Conservation (phyloP, 1,284 basidiomycete genomes). For the Filobasidium uniguttulatum region DNA sequence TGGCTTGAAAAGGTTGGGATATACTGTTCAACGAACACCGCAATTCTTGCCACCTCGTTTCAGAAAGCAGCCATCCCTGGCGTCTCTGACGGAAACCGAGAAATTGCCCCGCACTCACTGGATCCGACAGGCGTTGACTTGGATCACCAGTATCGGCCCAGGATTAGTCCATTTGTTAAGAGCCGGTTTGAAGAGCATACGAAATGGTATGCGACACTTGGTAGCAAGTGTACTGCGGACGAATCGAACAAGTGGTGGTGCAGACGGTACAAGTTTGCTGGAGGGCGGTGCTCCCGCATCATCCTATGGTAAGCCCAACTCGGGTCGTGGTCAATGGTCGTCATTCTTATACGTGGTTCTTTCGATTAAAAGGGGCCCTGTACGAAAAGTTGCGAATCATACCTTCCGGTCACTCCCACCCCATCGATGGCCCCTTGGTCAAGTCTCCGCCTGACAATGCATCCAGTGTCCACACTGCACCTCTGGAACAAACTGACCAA, state of each 20-base stretch:
- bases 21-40: constrained; percentile 56
- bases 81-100: too few species aligned
- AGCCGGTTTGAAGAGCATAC: too few species aligned
- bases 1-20: constrained; percentile 81
- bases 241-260: not conserved
- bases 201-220: too few species aligned
- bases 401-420: constrained; percentile 46
- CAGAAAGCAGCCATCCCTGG: constrained; percentile 2
- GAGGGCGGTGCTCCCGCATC: constrained; percentile 15
- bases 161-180: too few species aligned
- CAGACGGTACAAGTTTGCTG: constrained; percentile 12
- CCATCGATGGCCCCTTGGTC: constrained; percentile 33
- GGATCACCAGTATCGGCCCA: too few species aligned
- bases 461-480: constrained; percentile 18
- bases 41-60: constrained; percentile 26
- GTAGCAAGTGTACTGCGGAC: too few species aligned
- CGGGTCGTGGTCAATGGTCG: too few species aligned
- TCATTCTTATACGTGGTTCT: too few species aligned
- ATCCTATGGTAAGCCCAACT: constrained; percentile 25
- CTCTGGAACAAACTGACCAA: not conserved
- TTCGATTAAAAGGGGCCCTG: constrained; percentile 54
- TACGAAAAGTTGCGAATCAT: constrained; percentile 63
- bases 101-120: too few species aligned
- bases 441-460: constrained; percentile 6
- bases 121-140: too few species aligned